Conservation (phyloP, 2,329 filamentous ascomycete genomes). For the Ophiostoma triangulosporum region DNA sequence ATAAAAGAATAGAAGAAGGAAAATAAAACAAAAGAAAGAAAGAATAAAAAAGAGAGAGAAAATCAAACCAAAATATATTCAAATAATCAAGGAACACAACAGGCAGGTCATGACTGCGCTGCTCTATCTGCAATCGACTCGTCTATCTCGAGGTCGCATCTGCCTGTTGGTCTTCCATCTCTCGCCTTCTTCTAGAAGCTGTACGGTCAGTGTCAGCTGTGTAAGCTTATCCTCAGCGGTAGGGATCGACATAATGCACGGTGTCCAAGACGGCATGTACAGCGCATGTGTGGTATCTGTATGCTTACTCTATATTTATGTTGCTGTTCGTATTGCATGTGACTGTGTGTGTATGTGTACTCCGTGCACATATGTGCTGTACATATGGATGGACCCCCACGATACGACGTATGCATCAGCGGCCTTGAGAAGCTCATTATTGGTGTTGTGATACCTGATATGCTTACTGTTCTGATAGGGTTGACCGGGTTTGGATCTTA, state of each 20-base stretch:
- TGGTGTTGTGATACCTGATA: background rate
- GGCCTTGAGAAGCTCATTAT: too few species aligned
- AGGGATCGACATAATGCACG: background rate
- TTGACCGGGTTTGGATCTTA: background rate
- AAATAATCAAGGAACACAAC: background rate
- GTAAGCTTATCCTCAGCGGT: background rate
- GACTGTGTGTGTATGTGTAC: background rate
- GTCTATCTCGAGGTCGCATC: background rate
- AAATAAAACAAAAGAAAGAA: background rate
- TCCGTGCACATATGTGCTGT: too few species aligned
- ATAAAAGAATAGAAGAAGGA: background rate
- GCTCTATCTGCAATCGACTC: too few species aligned
- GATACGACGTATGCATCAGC: too few species aligned
- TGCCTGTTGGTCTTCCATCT: background rate
- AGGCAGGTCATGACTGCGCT: too few species aligned
- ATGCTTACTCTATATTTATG: background rate
- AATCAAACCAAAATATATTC: background rate
- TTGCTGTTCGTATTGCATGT: background rate
- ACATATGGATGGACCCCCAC: too few species aligned
- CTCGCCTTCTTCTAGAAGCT: constrained; percentile 1
- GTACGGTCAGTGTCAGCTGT: background rate
- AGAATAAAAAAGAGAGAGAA: background rate
- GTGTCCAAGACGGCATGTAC: background rate
- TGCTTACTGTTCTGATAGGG: background rate
- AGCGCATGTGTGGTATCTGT: too few species aligned